phyloP scores from a whole-genome alignment of 75 land plant species.

The Isoetes taiwanensis region DNA sequence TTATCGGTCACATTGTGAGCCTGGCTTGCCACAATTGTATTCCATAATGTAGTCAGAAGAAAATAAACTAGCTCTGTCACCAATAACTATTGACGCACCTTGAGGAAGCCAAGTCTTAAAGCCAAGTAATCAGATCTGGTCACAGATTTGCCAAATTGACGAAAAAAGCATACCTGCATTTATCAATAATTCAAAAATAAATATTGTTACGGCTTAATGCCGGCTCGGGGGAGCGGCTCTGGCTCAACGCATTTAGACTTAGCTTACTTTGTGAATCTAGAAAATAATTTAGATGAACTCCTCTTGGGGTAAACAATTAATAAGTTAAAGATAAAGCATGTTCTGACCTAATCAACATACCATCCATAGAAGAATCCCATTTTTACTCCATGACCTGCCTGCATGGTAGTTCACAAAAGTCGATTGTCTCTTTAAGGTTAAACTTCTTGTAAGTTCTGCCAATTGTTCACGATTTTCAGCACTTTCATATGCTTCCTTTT shows the following conservation, averaged over 20 bases:
- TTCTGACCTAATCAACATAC: background rate
- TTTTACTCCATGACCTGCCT: background rate
- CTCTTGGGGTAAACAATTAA: no score
- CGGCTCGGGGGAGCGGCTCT: no score
- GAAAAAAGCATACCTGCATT: constrained; percentile 5
- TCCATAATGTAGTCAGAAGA: background rate
- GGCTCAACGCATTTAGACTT: no score
- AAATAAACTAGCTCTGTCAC: background rate
- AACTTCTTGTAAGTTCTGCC: constrained; percentile 14
- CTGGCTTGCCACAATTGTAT: background rate
- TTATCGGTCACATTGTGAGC: no score
- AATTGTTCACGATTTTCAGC: background rate
- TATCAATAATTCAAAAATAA: background rate
- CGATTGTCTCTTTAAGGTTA: constrained; percentile 1
- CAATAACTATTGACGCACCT: background rate
- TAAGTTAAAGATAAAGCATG: no score
- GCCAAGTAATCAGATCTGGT: constrained; percentile 3
- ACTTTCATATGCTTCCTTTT: constrained; percentile 8
- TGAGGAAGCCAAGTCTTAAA: background rate
- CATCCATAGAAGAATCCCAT: background rate
- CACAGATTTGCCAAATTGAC: constrained; percentile 3
- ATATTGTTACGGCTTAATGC: background rate
- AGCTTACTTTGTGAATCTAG: no score
- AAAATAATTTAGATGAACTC: background rate
- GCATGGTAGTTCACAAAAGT: background rate